Base-by-base conservation (phyloP, 164 flowering plant genomes). In the Magnolia officinalis region DNA sequence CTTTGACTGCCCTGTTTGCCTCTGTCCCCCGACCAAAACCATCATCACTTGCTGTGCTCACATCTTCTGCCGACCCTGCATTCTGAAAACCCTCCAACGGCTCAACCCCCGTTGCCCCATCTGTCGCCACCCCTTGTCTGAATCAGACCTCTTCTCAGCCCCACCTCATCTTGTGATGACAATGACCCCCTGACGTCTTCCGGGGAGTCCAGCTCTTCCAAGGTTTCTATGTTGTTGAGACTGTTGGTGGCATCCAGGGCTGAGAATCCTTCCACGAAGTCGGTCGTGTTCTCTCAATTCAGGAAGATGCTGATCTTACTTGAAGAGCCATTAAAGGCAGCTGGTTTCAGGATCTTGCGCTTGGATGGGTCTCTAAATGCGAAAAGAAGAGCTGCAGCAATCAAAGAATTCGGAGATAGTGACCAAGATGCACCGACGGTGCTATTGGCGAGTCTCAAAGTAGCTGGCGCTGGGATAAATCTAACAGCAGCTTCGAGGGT, bases 1-100 rank as follows among this genome's bases (percentile, higher is more conserved):
- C 76, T 86, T 92, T 73, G 97, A 93, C 73, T 93, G 99, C 76
- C 97, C 98, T 18, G 89, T 96, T 70, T 96, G 99, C 81, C 89
- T 91, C 20, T 93, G 88, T 75, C 90, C 95, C 14, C 95, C 94
- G 55, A 81, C 85, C 7, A 79, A 87, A 61, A 79, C 82, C 4
- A 80, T 92, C 31, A 93, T 93, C 50, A 93, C 99, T 21, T 73
- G 85, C 72, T 95, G 99, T 80, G 92, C 96, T 68, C 97, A 95
- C 79, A 86, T 95, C 71, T 95, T 90, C 80, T 95, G 98, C 85
- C 87, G 82, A 50, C 13, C 81, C 58, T 95, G 99, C 87, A 93
- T 95, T 37, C 55, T 90, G 20, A 91, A 87, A 81, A 83, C 90
- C 67, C 77, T 95, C 37, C 84, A 88, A 77, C 82, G 79, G 63